A percentile compares a stretch with the other conserved stretches of the same genome.
Evolutionary conservation across 2,329 filamentous ascomycete genomes (phyloP).

Genomic region (Pyricularia pennisetigena): DNA sequence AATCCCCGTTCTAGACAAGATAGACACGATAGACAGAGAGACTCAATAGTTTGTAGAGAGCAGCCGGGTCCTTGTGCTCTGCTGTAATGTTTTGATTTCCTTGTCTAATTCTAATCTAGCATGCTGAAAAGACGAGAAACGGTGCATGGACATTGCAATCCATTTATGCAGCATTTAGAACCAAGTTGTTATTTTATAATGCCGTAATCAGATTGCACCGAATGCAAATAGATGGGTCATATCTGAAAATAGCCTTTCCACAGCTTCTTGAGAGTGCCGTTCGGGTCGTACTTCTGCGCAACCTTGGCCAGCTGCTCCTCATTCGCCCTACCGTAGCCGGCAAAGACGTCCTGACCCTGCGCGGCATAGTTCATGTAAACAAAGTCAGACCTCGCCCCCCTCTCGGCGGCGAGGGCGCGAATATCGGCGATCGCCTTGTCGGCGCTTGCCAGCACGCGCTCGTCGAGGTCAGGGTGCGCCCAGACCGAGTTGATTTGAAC

Average conservation of each 20-base stretch:
- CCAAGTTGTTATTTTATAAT: background rate
- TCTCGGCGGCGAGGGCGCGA: conserved; percentile 16
- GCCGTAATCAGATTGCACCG: background rate
- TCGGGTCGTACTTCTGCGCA: conserved; percentile 22
- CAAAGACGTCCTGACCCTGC: conserved; percentile 25
- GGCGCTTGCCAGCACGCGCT: conserved; percentile 12
- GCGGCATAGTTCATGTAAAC: conserved; percentile 34
- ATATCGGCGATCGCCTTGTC: conserved; percentile 11
- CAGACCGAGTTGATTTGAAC: conserved; percentile 19
- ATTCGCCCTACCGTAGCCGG: conserved; percentile 27
- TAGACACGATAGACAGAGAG: background rate
- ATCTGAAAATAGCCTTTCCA: conserved; percentile 20
- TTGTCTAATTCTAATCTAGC: background rate
- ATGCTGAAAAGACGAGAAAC: background rate
- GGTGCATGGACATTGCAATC: background rate
- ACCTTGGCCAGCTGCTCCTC: conserved; percentile 18
- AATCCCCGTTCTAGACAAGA: background rate
- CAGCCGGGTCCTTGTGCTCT: background rate
- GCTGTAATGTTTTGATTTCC: background rate
- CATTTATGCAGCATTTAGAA: background rate
- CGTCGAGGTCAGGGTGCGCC: conserved; percentile 18
- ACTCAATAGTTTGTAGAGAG: background rate
- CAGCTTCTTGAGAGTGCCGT: conserved; percentile 21
- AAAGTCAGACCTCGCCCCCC: conserved; percentile 20
- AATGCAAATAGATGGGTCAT: background rate